Base-by-base conservation (phyloP, 176 grass and related monocot species). In the Oryza punctata region DNA sequence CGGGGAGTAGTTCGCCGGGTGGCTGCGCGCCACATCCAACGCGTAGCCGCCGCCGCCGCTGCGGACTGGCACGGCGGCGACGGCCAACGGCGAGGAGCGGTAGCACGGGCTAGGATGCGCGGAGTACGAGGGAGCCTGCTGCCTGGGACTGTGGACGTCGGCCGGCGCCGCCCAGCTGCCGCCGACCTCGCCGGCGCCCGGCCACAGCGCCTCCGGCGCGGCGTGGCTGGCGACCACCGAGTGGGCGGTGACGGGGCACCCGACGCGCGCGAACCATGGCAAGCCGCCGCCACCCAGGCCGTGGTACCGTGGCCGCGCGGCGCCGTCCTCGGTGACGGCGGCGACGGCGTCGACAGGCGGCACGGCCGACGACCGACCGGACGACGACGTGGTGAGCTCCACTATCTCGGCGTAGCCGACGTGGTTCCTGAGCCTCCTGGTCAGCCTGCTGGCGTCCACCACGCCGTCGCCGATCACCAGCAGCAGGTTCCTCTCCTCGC, bases 1-100 rank as follows among this genome's bases (percentile, higher is more conserved):
- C 69, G 81, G 81, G 3, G 81, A 83, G 81, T 83, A 83, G 70
- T 74, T 83, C 27, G 2, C 81, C 40, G 81, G 70, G 59, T 83
- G 70, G 70, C 70, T 74, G 70, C 19, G 70, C 40, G 70, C 81
- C 70, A 23, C 81, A 5, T 72, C 71, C 18, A 13, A 21, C 28
- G 64, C 35, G 65, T 75, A 75, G 76, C 47, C 15, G 26, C 69
- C 25, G 72, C 44, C 30, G 23, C 69, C 25, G 72, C 44, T n/a
- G 23, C 52, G 61, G 61, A 27, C 61, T 12, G 61, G 61, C 61
- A 64, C 24, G 61, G 24, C 54, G 7, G 35, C 12, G 45, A 64
- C 11, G 24, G 12, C 63, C 25, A 65, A 28, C 11, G 63, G 63
- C 24, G 63, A 65, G 63, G 11, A 25, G 25, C 1, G 63, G 63